Conservation (phyloP, 2,329 filamentous ascomycete genomes). For the Colletotrichum tabaci region DNA sequence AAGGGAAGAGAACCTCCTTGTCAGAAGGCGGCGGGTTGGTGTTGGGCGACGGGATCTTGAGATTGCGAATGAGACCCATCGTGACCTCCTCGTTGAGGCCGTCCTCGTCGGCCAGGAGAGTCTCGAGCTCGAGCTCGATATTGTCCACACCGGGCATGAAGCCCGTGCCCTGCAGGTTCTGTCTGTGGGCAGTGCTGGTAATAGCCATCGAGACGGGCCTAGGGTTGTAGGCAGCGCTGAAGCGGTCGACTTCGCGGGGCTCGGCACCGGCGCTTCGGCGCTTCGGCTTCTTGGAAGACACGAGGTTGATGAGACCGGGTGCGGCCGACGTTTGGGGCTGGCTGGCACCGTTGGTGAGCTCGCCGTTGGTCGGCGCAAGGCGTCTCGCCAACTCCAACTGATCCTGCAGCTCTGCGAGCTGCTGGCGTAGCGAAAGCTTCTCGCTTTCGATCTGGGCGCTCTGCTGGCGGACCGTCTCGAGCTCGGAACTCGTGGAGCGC, state of each 20-base stretch:
- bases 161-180: conserved; percentile 80
- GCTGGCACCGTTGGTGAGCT: conserved; percentile 57
- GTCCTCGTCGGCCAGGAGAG: conserved; percentile 93
- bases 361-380: conserved; percentile 80
- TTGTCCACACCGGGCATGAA: conserved; percentile 89
- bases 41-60: conserved; percentile 94
- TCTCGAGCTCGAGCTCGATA: conserved; percentile 95
- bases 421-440: conserved; percentile 87
- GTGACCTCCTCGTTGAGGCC: conserved; percentile 97
- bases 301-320: conserved; percentile 93
- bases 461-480: conserved; percentile 83
- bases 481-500: conserved; percentile 82
- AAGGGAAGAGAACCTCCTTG: conserved; percentile 98
- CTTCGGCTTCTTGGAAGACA: conserved; percentile 97
- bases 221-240: conserved; percentile 93
- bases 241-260: conserved; percentile 87
- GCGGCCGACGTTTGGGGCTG: conserved; percentile 67
- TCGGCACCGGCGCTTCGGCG: conserved; percentile 92
- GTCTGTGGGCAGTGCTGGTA: conserved; percentile 75
- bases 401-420: conserved; percentile 91
- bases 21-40: conserved; percentile 92
- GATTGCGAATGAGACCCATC: conserved; percentile 93
- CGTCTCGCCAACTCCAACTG: conserved; percentile 91
- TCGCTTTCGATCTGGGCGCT: conserved; percentile 86
- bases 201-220: conserved; percentile 97